A percentile compares a stretch with the other conserved stretches of the same genome.
These are phyloP conservation scores for Ophiostoma himal-ulmi DNA, from an alignment of 2,329 filamentous ascomycete species.

Conservation along the genomic window DNA sequence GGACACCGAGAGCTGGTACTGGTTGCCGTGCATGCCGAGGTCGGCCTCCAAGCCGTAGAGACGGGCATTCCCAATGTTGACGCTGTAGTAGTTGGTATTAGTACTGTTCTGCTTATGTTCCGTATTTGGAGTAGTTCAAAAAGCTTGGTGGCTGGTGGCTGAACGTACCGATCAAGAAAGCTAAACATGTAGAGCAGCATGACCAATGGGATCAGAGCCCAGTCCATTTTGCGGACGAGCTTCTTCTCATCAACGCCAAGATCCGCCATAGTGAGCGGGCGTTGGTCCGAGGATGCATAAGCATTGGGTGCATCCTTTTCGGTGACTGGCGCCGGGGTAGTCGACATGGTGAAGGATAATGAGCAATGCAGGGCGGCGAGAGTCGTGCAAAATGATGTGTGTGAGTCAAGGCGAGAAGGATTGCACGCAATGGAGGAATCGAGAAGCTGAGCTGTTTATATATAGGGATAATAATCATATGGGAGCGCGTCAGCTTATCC, in stretches of 20 bases:
- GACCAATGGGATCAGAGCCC: constrained; percentile 8
- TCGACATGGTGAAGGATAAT: not conserved
- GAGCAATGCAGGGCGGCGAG: not conserved
- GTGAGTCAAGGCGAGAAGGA: not conserved
- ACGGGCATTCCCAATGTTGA: constrained; percentile 10
- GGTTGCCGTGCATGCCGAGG: constrained; percentile 12
- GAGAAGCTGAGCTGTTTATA: not conserved
- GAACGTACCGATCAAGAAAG: constrained; percentile 12
- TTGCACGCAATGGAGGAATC: not conserved
- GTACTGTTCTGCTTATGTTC: not conserved
- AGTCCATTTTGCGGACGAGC: constrained; percentile 15
- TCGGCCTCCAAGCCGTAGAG: constrained; percentile 2
- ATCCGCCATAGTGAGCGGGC: constrained; percentile 9
- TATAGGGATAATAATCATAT: not conserved
- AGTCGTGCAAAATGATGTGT: not conserved
- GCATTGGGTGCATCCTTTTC: not conserved
- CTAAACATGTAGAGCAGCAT: constrained; percentile 7
- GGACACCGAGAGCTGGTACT: constrained; percentile 9
- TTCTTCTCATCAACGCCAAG: constrained; percentile 13
- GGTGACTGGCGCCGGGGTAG: not conserved
- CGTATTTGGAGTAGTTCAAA: not conserved
- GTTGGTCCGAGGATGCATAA: not conserved
- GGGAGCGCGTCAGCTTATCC: not conserved
- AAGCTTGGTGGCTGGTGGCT: not conserved
- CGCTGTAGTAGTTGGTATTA: not conserved